A percentile compares a stretch with the other conserved stretches of the same genome.
Conservation (phyloP, 1,284 basidiomycete genomes). For the Moesziomyces antarcticus region DNA sequence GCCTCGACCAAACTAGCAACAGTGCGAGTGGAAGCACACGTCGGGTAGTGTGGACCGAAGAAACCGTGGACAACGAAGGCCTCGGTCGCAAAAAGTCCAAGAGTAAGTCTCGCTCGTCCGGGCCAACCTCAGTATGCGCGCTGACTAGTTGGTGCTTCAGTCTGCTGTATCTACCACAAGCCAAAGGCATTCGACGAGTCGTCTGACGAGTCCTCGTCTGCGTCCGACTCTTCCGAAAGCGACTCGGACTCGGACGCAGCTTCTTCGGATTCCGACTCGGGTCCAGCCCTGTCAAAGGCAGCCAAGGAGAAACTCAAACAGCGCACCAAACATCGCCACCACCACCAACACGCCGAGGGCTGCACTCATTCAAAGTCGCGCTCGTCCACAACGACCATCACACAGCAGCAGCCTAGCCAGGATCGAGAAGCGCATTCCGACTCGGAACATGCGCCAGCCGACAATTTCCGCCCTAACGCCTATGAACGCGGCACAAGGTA, state of each 20-base stretch:
- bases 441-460: neutral
- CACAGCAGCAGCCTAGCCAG: neutral
- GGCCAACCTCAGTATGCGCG: too few species aligned
- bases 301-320: constrained; percentile 16
- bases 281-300: constrained; percentile 3
- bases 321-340: neutral
- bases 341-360: neutral
- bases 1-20: neutral
- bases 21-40: constrained; percentile 4
- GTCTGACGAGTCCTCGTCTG: constrained; percentile 36
- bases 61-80: constrained; percentile 63
- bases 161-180: constrained; percentile 67
- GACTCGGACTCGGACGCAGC: neutral
- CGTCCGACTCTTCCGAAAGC: neutral
- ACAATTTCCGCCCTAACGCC: constrained; percentile 21
- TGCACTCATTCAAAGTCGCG: neutral
- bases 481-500: constrained; percentile 33
- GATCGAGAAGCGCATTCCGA: neutral
- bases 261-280: neutral
- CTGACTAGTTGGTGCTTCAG: constrained; percentile 6
- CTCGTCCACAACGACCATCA: neutral
- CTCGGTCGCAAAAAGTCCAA: constrained; percentile 63
- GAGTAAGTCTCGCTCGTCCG: constrained; percentile 40
- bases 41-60: constrained; percentile 59
- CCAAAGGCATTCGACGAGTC: constrained; percentile 63